Evolutionary conservation across 176 grass and related monocot species (phyloP).

Genomic region (Eragrostis curvula): DNA sequence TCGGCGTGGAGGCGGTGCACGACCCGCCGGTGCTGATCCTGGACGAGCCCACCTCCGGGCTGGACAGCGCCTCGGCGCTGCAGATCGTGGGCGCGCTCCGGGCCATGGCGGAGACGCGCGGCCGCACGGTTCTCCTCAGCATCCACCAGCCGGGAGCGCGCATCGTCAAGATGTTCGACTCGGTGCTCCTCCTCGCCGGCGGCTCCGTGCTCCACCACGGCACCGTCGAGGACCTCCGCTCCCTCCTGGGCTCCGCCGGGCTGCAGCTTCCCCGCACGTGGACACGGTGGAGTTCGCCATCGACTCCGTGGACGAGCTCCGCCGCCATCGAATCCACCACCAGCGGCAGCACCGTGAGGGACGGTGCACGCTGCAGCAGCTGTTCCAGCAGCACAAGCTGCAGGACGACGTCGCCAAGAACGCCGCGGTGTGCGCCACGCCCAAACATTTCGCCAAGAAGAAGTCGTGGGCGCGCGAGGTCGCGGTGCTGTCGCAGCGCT

Average conservation of each 20-base stretch:
- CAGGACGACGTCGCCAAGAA: neutral
- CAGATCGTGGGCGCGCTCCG: constrained; percentile 46
- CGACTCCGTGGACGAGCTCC: constrained; percentile 38
- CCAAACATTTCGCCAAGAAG: too few relatives aligned
- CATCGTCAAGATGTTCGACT: constrained; percentile 40
- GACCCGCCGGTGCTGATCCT: constrained; percentile 65
- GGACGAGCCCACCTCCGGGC: constrained; percentile 80
- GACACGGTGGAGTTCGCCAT: constrained; percentile 73
- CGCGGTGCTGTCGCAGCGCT: constrained; percentile 12
- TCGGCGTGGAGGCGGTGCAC: constrained; percentile 37
- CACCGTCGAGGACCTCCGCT: constrained; percentile 50
- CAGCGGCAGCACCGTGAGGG: too few relatives aligned
- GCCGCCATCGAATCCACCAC: too few relatives aligned
- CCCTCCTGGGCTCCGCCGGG: constrained; percentile 45
- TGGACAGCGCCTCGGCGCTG: constrained; percentile 71
- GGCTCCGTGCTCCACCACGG: constrained; percentile 63
- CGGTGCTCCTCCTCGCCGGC: constrained; percentile 32
- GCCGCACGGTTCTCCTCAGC: constrained; percentile 30
- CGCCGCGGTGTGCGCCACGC: too few relatives aligned
- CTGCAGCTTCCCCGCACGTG: constrained; percentile 50
- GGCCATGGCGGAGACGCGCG: constrained; percentile 26
- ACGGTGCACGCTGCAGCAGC: constrained; percentile 35
- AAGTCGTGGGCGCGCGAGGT: constrained; percentile 2
- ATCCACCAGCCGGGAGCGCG: constrained; percentile 40
- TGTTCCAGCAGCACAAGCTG: constrained; percentile 23